These are phyloP conservation scores for Fusarium sp. DNA, from an alignment of 2,329 filamentous ascomycete genomes.

Conservation along the genomic window DNA sequence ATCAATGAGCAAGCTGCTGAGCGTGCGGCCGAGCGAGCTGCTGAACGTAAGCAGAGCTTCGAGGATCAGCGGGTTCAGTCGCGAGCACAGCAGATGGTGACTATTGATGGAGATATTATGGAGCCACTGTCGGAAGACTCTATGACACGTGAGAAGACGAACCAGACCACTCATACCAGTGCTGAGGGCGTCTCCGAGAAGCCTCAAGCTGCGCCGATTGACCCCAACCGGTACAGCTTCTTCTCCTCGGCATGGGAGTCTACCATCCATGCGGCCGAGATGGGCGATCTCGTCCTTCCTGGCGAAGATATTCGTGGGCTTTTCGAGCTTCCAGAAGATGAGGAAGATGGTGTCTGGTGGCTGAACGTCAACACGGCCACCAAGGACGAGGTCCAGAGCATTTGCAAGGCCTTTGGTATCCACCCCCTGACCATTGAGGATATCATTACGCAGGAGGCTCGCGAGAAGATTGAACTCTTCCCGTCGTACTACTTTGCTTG, in stretches of 20 bases:
- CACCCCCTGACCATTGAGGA: slow-evolving; percentile 97
- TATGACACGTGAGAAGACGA: slow-evolving; percentile 58
- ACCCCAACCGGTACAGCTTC: slow-evolving; percentile 90
- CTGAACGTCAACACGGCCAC: slow-evolving; percentile 92
- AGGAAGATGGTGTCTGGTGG: slow-evolving; percentile 93
- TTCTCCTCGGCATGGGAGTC: slow-evolving; percentile 96
- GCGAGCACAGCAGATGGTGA: slow-evolving; percentile 54
- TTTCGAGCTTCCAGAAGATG: slow-evolving; percentile 74
- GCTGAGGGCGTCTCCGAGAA: slow-evolving; percentile 51
- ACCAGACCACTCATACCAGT: slow-evolving; percentile 41
- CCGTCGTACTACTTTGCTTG: slow-evolving; percentile 98
- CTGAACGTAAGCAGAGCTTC: slow-evolving; percentile 58
- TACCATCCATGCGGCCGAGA: slow-evolving; percentile 88
- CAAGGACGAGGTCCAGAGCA: slow-evolving; percentile 85
- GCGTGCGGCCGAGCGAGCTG: slow-evolving; percentile 55
- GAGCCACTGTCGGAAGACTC: slow-evolving; percentile 62
- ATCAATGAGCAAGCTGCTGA: slow-evolving; percentile 68
- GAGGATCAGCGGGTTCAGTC: slow-evolving; percentile 47
- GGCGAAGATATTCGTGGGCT: slow-evolving; percentile 91
- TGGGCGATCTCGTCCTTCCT: slow-evolving; percentile 88
- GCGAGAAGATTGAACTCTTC: slow-evolving; percentile 98
- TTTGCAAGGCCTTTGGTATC: slow-evolving; percentile 94
- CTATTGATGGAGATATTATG: slow-evolving; percentile 67
- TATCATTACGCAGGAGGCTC: slow-evolving; percentile 93
- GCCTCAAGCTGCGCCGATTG: slow-evolving; percentile 54